Percentiles rank a stretch among this genome's conserved stretches.
Evolutionary conservation across 805 yeast species (phyloP).

Genomic region (Cyberlindnera euphorbiae): DNA sequence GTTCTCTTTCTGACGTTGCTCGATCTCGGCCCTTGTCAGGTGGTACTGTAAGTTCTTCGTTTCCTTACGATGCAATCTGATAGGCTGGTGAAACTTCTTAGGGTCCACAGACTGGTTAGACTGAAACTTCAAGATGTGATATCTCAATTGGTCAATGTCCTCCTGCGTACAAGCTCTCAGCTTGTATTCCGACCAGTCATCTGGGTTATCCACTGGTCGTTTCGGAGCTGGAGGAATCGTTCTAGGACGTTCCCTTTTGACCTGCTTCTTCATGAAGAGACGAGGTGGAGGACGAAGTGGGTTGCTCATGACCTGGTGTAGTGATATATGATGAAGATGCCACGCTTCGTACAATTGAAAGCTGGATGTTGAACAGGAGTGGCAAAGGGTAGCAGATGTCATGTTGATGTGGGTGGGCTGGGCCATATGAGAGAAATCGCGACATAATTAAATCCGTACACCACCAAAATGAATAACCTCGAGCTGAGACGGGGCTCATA

Average conservation of each 20-base stretch:
- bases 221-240: constrained; percentile 14
- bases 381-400: too few relatives aligned
- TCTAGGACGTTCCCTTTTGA: constrained; percentile 12
- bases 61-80: constrained; percentile 87
- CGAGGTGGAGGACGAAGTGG: constrained; percentile 20
- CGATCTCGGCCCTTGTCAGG: constrained; percentile 71
- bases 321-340: too few relatives aligned
- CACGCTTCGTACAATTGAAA: too few relatives aligned
- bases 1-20: constrained; percentile 50
- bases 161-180: constrained; percentile 68
- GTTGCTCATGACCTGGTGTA: too few relatives aligned
- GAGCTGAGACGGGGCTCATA: too few relatives aligned
- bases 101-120: constrained; percentile 71
- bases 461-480: too few relatives aligned
- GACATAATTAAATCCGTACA: too few relatives aligned
- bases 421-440: too few relatives aligned
- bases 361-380: too few relatives aligned
- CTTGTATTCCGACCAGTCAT: constrained; percentile 34
- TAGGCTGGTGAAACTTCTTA: constrained; percentile 68
- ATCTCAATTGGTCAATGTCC: constrained; percentile 68
- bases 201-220: constrained; percentile 21
- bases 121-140: constrained; percentile 80
- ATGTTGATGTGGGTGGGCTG: too few relatives aligned
- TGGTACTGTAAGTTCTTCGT: constrained; percentile 89
- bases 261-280: constrained; percentile 13